phyloP scores from a whole-genome alignment of 2,329 filamentous ascomycete genomes.

The Xylaria sp. region DNA sequence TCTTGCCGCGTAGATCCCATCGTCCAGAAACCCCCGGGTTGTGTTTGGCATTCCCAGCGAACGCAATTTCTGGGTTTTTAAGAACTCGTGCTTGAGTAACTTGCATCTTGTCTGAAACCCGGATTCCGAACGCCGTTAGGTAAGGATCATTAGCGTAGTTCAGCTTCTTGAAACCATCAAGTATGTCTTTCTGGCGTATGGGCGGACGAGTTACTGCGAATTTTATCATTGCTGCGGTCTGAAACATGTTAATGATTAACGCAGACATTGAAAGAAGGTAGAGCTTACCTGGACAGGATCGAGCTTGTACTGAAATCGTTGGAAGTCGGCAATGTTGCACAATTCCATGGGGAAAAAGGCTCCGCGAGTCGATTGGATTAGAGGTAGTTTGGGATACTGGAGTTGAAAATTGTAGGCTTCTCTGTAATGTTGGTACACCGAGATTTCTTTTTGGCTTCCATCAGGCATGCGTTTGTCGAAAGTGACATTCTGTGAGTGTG shows the following conservation, averaged over 20 bases:
- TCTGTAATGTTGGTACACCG: constrained; percentile 66
- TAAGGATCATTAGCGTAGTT: constrained; percentile 76
- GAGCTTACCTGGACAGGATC: constrained; percentile 61
- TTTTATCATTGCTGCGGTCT: constrained; percentile 91
- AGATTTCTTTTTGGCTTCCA: constrained; percentile 52
- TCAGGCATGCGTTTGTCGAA: constrained; percentile 63
- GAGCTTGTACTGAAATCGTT: constrained; percentile 72
- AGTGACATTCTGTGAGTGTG: constrained; percentile 61
- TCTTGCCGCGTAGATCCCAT: constrained; percentile 88
- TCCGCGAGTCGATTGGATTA: constrained; percentile 66
- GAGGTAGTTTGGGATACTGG: constrained; percentile 60
- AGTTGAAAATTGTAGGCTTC: constrained; percentile 65
- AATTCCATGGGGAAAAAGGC: constrained; percentile 72
- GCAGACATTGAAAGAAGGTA: neutral
- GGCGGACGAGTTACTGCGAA: constrained; percentile 84
- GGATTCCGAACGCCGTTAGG: constrained; percentile 77
- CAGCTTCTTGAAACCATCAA: constrained; percentile 72
- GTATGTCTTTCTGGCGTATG: constrained; percentile 75
- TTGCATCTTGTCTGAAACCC: constrained; percentile 73
- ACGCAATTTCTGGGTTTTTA: constrained; percentile 76
- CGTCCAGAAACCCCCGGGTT: constrained; percentile 76
- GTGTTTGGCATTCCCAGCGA: constrained; percentile 62
- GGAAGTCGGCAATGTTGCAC: constrained; percentile 63
- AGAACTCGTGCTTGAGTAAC: constrained; percentile 77
- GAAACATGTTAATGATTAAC: constrained; percentile 42